phyloP scores from a whole-genome alignment of 2,329 filamentous ascomycete species.

The Aquanectria penicillioides region DNA sequence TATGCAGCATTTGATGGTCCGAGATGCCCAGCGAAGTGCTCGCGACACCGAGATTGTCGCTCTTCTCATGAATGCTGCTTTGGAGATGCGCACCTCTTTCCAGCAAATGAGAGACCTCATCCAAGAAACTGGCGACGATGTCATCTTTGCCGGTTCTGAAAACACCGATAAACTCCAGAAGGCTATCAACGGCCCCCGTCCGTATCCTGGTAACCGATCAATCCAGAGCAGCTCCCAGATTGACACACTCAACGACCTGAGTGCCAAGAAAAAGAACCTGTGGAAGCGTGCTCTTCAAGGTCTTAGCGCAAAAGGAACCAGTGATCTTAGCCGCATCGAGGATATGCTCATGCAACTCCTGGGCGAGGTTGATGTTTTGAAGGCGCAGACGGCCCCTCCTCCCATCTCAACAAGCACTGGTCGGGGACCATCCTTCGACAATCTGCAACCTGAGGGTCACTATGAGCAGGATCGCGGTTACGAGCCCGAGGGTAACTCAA shows the following conservation, averaged over 20 bases:
- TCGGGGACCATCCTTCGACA: conserved; percentile 72
- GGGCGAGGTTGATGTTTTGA: conserved; percentile 87
- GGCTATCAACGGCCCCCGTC: conserved; percentile 85
- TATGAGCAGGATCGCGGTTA: conserved; percentile 80
- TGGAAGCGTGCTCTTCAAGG: conserved; percentile 94
- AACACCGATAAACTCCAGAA: conserved; percentile 89
- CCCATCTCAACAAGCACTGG: conserved; percentile 55
- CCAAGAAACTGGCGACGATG: conserved; percentile 82
- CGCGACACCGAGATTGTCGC: conserved; percentile 96
- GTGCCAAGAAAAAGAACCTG: conserved; percentile 89
- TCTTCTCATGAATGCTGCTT: conserved; percentile 89
- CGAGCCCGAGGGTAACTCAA: conserved; percentile 83
- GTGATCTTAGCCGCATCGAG: conserved; percentile 88
- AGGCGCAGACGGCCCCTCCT: conserved; percentile 64
- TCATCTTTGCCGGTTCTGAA: conserved; percentile 87
- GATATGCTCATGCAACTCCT: conserved; percentile 93
- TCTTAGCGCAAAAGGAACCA: conserved; percentile 85
- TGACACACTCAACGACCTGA: conserved; percentile 64
- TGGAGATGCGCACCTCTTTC: conserved; percentile 97
- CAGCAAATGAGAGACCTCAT: conserved; percentile 95
- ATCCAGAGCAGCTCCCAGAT: conserved; percentile 65
- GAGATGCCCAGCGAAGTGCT: conserved; percentile 95
- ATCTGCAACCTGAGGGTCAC: conserved; percentile 68
- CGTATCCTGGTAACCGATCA: conserved; percentile 77
- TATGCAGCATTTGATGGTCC: conserved; percentile 97